phyloP scores from a whole-genome alignment of 225 moss, liverwort and hornwort species.

The Rhytidiadelphus loreus region DNA sequence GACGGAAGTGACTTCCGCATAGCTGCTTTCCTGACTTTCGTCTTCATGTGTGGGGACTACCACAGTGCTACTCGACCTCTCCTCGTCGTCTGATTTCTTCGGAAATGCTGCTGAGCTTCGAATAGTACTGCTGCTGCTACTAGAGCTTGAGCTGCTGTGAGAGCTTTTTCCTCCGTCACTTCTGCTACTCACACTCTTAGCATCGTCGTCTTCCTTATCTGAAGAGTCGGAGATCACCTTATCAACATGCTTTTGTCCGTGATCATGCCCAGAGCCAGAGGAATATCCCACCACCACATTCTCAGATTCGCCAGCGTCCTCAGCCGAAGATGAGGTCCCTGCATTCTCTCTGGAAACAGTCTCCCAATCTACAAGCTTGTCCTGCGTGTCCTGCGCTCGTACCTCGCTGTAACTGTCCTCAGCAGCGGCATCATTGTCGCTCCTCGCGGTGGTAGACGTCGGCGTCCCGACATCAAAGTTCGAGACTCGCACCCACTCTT shows the following conservation, averaged over 20 bases:
- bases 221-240: conserved; percentile 9
- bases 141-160: conserved; percentile 10
- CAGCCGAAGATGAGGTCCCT: conserved; percentile 21
- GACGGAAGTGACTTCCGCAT: conserved; percentile 14
- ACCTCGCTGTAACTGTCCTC: conserved; percentile 19
- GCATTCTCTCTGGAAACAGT: conserved; percentile 37
- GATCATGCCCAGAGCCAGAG: conserved; percentile 11
- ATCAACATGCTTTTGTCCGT: conserved; percentile 1
- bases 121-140: background rate
- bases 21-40: conserved; percentile 21
- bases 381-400: background rate
- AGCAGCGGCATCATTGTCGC: conserved; percentile 27
- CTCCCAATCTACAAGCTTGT: conserved; percentile 51
- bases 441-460: conserved; percentile 29
- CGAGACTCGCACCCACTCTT: conserved; percentile 57
- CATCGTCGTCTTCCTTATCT: conserved; percentile 17
- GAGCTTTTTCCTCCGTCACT: background rate
- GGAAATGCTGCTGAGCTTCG: background rate
- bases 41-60: conserved; percentile 22
- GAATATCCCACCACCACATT: conserved; percentile 7
- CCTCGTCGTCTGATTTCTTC: conserved; percentile 25
- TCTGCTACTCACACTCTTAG: conserved; percentile 22
- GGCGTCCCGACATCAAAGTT: conserved; percentile 44
- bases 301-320: conserved; percentile 16
- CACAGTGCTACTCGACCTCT: conserved; percentile 31